These are phyloP conservation scores for Buxus sempervirens DNA, from an alignment of 164 flowering plant genomes.

Conservation along the genomic window DNA sequence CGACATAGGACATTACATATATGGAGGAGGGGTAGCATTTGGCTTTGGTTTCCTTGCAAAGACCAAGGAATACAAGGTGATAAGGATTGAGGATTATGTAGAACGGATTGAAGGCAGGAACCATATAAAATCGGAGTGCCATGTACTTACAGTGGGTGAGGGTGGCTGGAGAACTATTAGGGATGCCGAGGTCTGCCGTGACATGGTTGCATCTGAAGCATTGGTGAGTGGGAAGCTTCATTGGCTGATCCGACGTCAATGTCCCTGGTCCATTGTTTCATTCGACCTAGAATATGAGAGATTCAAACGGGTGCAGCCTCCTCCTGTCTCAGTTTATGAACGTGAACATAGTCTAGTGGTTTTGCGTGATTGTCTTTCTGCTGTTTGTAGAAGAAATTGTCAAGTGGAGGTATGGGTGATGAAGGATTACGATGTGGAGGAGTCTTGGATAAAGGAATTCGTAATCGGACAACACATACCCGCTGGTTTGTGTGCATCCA, in stretches of 20 bases:
- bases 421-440: conserved; percentile 32
- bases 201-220: conserved; percentile 18
- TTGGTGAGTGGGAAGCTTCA: conserved; percentile 35
- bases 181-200: too few species aligned
- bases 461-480: conserved; percentile 28
- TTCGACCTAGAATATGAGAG: conserved; percentile 32
- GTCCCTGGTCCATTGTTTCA: conserved; percentile 11
- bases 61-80: conserved; percentile 35
- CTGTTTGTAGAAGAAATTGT: conserved; percentile 17
- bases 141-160: too few species aligned
- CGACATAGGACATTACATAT: conserved; percentile 11
- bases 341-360: conserved; percentile 17
- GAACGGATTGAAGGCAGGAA: too few species aligned
- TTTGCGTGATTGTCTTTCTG: conserved; percentile 26
- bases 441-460: conserved; percentile 34
- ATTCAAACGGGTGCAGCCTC: conserved; percentile 24
- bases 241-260: conserved; percentile 19
- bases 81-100: conserved; percentile 6
- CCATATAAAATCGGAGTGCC: conserved; percentile 17
- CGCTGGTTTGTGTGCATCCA: conserved; percentile 10
- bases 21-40: conserved; percentile 30
- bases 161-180: too few species aligned
- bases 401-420: conserved; percentile 37
- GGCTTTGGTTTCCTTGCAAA: conserved; percentile 39
- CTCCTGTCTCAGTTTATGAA: conserved; percentile 20